Conservation (phyloP, 345 rosid genomes). For the Citrus medica region DNA sequence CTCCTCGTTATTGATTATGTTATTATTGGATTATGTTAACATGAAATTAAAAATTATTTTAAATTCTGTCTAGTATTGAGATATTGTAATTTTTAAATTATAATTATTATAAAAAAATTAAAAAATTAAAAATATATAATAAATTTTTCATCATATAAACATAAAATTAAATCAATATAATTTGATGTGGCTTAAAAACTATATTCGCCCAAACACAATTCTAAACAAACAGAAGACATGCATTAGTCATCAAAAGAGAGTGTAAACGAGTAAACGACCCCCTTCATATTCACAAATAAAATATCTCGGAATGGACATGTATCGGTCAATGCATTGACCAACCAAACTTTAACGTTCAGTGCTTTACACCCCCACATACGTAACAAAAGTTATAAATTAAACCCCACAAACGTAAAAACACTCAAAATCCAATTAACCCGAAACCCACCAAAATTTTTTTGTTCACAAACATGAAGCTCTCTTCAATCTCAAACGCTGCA, state of each 20-base stretch:
- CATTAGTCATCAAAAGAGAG: neutral
- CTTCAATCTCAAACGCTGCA: neutral
- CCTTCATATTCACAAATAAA: neutral
- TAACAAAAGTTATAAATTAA: neutral
- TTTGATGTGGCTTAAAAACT: no score
- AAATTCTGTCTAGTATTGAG: accelerated
- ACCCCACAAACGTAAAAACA: neutral
- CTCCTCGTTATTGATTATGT: no score
- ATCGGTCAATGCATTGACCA: neutral
- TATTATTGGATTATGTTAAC: no score
- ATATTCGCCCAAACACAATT: no score
- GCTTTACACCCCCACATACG: neutral
- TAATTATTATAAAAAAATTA: accelerated
- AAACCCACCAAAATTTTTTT: neutral
- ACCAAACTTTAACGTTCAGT: neutral
- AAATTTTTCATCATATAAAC: no score
- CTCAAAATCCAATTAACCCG: neutral
- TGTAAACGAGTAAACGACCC: neutral
- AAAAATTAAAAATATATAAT: no score
- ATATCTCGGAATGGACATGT: neutral
- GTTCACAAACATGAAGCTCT: neutral
- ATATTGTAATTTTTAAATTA: accelerated
- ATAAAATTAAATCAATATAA: no score
- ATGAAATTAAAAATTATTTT: neutral
- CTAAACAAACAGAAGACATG: neutral